Conservation (phyloP, 2,329 filamentous ascomycete genomes). For the Cytospora chrysosperma region DNA sequence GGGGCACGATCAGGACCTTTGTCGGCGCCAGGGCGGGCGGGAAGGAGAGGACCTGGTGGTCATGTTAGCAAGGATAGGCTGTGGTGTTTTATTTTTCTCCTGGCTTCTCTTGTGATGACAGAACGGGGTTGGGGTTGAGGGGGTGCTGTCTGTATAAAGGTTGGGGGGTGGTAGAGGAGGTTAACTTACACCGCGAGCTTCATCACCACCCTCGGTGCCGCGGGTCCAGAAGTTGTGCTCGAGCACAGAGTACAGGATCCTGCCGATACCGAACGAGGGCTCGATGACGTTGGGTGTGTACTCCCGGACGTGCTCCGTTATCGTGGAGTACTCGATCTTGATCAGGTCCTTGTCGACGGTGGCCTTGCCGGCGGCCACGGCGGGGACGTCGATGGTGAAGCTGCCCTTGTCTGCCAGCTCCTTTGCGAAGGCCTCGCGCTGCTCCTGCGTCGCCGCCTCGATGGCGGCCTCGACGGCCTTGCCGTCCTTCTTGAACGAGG, state of each 20-base stretch:
- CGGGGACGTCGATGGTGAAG: constrained; percentile 72
- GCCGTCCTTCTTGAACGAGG: constrained; percentile 91
- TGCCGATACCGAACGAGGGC: constrained; percentile 94
- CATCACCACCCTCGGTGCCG: constrained; percentile 65
- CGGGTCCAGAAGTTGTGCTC: constrained; percentile 97
- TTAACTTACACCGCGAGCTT: constrained; percentile 77
- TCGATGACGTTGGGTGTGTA: constrained; percentile 97
- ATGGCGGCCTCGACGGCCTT: constrained; percentile 82
- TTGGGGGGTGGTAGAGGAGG: neutral
- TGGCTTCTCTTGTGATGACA: no score
- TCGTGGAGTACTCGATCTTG: constrained; percentile 78
- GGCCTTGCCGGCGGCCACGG: constrained; percentile 67
- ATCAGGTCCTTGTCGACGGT: constrained; percentile 78
- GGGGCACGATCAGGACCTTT: constrained; percentile 88
- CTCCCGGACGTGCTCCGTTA: constrained; percentile 80
- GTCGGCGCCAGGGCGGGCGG: constrained; percentile 77
- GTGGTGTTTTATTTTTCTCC: no score
- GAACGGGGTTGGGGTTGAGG: no score
- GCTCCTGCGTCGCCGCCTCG: constrained; percentile 66
- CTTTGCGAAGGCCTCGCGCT: constrained; percentile 76
- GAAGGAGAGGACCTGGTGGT: constrained; percentile 55
- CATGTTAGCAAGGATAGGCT: constrained; percentile 15
- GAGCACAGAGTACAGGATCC: constrained; percentile 88
- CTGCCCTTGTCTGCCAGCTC: constrained; percentile 72
- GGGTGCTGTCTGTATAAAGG: neutral